Conservation (phyloP, 2,329 filamentous ascomycete species). For the Cytospora chrysosperma region DNA sequence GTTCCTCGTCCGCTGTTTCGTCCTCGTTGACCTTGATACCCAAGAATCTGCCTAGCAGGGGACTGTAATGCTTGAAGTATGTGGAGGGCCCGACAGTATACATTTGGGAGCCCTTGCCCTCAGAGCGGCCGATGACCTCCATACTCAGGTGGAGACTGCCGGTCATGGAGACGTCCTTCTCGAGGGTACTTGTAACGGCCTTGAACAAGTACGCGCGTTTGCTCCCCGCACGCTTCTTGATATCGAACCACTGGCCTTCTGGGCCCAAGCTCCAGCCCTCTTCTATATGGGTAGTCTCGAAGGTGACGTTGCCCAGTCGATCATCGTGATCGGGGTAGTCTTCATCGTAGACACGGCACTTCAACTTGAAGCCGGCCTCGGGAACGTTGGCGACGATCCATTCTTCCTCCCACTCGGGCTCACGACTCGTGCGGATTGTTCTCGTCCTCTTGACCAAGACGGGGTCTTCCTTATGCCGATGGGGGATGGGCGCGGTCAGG, state of each 20-base stretch:
- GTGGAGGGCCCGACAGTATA: slow-evolving; percentile 76
- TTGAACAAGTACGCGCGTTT: slow-evolving; percentile 81
- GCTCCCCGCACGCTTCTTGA: slow-evolving; percentile 83
- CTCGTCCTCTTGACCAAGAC: slow-evolving; percentile 70
- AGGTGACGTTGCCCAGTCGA: slow-evolving; percentile 79
- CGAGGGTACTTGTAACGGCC: slow-evolving; percentile 63
- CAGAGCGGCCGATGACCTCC: slow-evolving; percentile 73
- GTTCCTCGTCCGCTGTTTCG: slow-evolving; percentile 35
- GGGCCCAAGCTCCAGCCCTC: slow-evolving; percentile 71
- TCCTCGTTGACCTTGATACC: slow-evolving; percentile 68
- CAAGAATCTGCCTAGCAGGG: slow-evolving; percentile 79
- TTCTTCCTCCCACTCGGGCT: slow-evolving; percentile 78
- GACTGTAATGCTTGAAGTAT: slow-evolving; percentile 84
- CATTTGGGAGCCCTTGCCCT: slow-evolving; percentile 64
- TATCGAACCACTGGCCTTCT: slow-evolving; percentile 57
- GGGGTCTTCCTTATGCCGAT: slow-evolving; percentile 83
- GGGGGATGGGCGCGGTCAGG: slow-evolving; percentile 67
- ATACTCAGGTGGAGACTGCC: slow-evolving; percentile 72
- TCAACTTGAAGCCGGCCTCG: slow-evolving; percentile 74
- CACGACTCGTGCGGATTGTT: slow-evolving; percentile 68
- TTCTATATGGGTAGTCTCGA: slow-evolving; percentile 59
- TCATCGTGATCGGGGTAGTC: slow-evolving; percentile 85
- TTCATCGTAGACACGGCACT: slow-evolving; percentile 86
- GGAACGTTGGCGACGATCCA: slow-evolving; percentile 91
- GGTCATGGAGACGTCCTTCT: slow-evolving; percentile 62